Evolutionary conservation across 805 yeast species (phyloP).

Genomic region (Soucietia sequanensis): DNA sequence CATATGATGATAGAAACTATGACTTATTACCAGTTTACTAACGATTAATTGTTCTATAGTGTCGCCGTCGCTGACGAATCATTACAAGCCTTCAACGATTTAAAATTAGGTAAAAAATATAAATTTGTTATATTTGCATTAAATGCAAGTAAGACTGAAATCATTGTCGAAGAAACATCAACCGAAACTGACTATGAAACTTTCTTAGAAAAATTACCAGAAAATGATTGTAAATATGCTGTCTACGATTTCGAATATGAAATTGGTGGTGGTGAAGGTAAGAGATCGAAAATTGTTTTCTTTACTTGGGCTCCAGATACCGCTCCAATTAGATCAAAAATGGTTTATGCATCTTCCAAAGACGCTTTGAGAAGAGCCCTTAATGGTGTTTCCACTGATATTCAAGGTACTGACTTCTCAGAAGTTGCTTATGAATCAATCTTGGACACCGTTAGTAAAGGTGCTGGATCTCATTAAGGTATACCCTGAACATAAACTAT

Average conservation of each 20-base stretch:
- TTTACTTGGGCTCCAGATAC: conserved; percentile 97
- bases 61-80: conserved; percentile 72
- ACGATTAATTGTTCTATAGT: conserved; percentile 26
- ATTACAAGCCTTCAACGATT: conserved; percentile 88
- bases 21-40: no score
- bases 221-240: conserved; percentile 94
- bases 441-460: conserved; percentile 83
- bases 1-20: no score
- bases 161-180: conserved; percentile 85
- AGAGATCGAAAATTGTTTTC: conserved; percentile 72
- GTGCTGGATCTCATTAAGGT: conserved; percentile 50
- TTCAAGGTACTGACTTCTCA: conserved; percentile 97
- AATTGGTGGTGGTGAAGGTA: conserved; percentile 86
- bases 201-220: conserved; percentile 87
- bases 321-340: conserved; percentile 91
- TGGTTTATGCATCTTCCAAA: conserved; percentile 98
- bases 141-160: conserved; percentile 85
- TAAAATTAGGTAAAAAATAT: conserved; percentile 88
- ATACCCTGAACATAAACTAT: no score
- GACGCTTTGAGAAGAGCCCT: conserved; percentile 97
- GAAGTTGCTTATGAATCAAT: conserved; percentile 96
- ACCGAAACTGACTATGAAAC: conserved; percentile 73
- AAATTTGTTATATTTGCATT: conserved; percentile 81
- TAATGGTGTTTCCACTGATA: conserved; percentile 90
- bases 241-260: conserved; percentile 96